Base-by-base conservation (phyloP, 768 basidiomycete genomes). In the Hydnomerulius pinastri region DNA sequence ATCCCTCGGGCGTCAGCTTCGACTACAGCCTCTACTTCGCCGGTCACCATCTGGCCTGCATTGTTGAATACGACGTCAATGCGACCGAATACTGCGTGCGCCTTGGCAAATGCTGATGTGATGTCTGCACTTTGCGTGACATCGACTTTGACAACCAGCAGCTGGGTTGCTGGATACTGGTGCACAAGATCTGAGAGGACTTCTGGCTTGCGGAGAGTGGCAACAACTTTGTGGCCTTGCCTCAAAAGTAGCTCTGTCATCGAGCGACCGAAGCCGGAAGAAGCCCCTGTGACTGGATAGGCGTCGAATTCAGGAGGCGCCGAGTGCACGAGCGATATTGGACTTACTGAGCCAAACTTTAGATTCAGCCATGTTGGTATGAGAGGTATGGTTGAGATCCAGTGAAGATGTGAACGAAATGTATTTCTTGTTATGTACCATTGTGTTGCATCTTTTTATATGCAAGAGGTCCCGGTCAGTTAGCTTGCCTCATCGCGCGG, bases 151-250 rank as follows among this genome's bases (percentile, higher is more conserved):
- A 67, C 32, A 35, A 68, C 50, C 40, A 67, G n/a, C 18, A 48
- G 29, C n/a, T 48, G 33, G 33, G 33, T 35, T 13, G 2, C 4
- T n/a, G 8, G 15, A 41, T 62, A 63, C 13, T 51, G n/a, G 6
- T 43, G 27, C 4, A 47, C 30, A n/a, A 69, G 64, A 29, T 61
- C 58, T 4, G 32, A 50, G 5, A 48, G 24, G 17, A 20, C 46
- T 36, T 51, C 50, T 18, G 71, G 73, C 41, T 58, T 68, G 42
- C 76, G 73, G 21, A 72, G 58, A 18, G 75, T 73, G 13, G 76
- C 75, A 44, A 73, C 63, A 40, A 63, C 73, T 6, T 40, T 67
- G 44, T 72, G 71, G 21, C 73, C 73, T 3, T 60, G 57, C 12
- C 43, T 44, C 17, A 76, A 66, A 12, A 62, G 66, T 17, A 33